phyloP scores from a whole-genome alignment of 2,329 filamentous ascomycete species.

The Fonsecaea pedrosoi region DNA sequence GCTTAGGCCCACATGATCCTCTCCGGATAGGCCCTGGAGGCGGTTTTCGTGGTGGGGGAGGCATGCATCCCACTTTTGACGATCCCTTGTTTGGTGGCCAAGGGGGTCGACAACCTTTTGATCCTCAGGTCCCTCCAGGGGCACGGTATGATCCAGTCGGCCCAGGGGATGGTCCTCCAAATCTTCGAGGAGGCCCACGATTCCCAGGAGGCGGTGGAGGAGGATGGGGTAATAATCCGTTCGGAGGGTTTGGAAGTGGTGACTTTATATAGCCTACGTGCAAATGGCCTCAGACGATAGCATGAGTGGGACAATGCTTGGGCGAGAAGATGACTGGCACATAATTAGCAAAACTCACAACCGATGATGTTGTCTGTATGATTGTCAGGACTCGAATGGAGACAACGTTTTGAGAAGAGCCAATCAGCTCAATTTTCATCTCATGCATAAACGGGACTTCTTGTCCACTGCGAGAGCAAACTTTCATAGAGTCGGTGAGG shows the following conservation, averaged over 20 bases:
- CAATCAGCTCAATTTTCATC: neutral
- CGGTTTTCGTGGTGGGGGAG: conserved; percentile 69
- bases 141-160: conserved; percentile 90
- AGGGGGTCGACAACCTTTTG: conserved; percentile 60
- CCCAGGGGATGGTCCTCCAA: conserved; percentile 66
- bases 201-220: conserved; percentile 56
- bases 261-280: conserved; percentile 58
- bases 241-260: conserved; percentile 65
- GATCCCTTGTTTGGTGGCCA: conserved; percentile 80
- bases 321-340: neutral
- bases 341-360: neutral
- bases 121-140: conserved; percentile 81
- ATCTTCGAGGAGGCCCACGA: conserved; percentile 53
- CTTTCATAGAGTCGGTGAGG: too few relatives aligned
- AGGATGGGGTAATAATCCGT: conserved; percentile 56
- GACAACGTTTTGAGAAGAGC: neutral
- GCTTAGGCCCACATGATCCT: conserved; percentile 84
- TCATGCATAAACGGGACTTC: neutral
- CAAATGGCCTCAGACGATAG: neutral
- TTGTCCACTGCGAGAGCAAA: neutral
- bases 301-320: neutral
- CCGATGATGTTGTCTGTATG: neutral
- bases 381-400: neutral
- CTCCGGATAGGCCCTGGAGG: conserved; percentile 70
- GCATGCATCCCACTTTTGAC: conserved; percentile 96